Base-by-base conservation (phyloP, 2,329 filamentous ascomycete genomes). In the Fusarium sp. region DNA sequence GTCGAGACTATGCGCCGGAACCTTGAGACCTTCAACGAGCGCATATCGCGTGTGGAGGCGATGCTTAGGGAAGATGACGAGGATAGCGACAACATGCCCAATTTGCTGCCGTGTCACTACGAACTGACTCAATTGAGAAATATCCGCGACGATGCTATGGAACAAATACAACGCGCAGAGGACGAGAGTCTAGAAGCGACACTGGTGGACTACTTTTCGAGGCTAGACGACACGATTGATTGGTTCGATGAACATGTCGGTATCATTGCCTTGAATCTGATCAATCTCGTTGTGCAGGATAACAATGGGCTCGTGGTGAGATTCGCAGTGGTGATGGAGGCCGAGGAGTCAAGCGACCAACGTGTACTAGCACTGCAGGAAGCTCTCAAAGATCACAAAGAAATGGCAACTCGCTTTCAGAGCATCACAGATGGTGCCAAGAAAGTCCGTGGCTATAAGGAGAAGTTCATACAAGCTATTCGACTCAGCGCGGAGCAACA, bases 231-330 rank as follows among this genome's bases (percentile, higher is more conserved):
- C 61, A 92, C 94, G 25, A 92, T 99, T 71, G 93, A 94, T 74
- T 94, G 93, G 91, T 99, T 99, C 79, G 95, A 99, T 83, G 94
- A 97, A 80, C 95, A 98, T 82, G 89, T 99, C 65, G 95, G 94
- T 11, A 89, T 93, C 27, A 90, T 97, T 50, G 97, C 95, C 70
- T 89, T 97, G 82, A 97, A 96, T 78, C 85, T 99, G 65, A 96
- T 99, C 75, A 92, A 91, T 70, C 86, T 98, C 39, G 91, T 99
- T 29, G 91, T 96, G 76, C 88, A 91, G 44, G 95, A 95, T 69
- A 97, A 98, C 79, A 92, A 93, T 73, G 92, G 94, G 39, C 87
- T 98, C 78, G 93, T 99, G 17, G 96, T 98, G 50, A 90, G 96
- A 47, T 88, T 99, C 71, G 96, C 95, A 14, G 88, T 98, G 68